Conservation (phyloP, 1,284 basidiomycete species). For the Pseudozyma sp. region DNA sequence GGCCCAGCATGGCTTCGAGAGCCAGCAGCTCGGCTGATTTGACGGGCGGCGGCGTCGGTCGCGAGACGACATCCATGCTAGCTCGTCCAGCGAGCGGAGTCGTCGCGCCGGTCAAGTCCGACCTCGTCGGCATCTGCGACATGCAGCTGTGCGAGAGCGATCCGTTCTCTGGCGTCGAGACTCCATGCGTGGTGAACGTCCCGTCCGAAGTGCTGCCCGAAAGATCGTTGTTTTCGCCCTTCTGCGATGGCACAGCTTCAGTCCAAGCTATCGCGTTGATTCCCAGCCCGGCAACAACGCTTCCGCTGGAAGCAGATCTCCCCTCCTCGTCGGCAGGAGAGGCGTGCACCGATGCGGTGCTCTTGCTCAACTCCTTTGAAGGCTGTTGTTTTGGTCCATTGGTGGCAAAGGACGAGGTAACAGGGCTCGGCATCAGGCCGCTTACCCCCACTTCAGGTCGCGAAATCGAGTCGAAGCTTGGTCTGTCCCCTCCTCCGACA, state of each 20-base stretch:
- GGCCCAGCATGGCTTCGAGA: conserved; percentile 44
- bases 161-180: conserved; percentile 28
- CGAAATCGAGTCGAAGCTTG: conserved; percentile 23
- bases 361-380: conserved; percentile 3
- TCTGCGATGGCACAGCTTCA: conserved; percentile 22
- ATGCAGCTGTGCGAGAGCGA: conserved; percentile 21
- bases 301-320: neutral
- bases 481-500: conserved; percentile 11
- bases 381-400: neutral
- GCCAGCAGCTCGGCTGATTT: conserved; percentile 35
- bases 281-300: conserved; percentile 25
- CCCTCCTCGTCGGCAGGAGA: conserved; percentile 1
- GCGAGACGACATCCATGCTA: conserved; percentile 9
- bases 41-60: neutral
- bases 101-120: conserved; percentile 16
- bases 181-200: conserved; percentile 27
- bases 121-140: conserved; percentile 7
- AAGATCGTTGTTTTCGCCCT: conserved; percentile 19
- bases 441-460: conserved; percentile 21
- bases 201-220: conserved; percentile 31
- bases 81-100: conserved; percentile 13
- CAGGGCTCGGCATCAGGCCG: conserved; percentile 23
- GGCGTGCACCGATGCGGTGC: conserved; percentile 7
- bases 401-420: conserved; percentile 22
- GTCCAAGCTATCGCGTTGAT: conserved; percentile 26